phyloP scores from a whole-genome alignment of 2,329 filamentous ascomycete species.

The Chaetoscypha palmicola region DNA sequence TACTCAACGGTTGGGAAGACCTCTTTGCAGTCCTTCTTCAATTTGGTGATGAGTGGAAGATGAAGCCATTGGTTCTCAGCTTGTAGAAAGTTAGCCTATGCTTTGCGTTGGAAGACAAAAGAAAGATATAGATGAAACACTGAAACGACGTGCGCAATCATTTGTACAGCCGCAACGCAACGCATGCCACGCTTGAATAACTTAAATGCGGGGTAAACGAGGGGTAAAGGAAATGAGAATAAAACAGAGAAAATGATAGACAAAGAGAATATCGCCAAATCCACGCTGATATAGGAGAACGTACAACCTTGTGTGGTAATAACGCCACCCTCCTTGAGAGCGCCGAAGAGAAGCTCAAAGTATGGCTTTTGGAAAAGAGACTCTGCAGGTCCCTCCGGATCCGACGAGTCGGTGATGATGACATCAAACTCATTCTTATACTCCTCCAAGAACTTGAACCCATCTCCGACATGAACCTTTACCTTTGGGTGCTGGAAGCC shows the following conservation, averaged over 20 bases:
- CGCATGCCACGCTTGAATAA: too few relatives aligned
- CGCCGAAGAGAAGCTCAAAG: slow-evolving; percentile 87
- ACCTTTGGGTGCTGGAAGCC: slow-evolving; percentile 93
- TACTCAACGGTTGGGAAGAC: slow-evolving; percentile 98
- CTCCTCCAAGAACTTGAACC: slow-evolving; percentile 96
- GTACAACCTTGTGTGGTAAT: slow-evolving; percentile 99
- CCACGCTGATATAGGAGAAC: slow-evolving; percentile 56
- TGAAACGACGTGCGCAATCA: too few relatives aligned
- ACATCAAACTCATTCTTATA: slow-evolving; percentile 98
- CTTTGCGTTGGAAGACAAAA: slow-evolving; percentile 1
- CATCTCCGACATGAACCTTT: slow-evolving; percentile 88
- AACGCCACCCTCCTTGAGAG: slow-evolving; percentile 89
- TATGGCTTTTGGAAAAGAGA: slow-evolving; percentile 97
- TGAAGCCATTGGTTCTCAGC: slow-evolving; percentile 99
- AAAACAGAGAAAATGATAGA: slow-evolving; percentile 3
- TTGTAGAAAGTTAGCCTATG: slow-evolving; percentile 35
- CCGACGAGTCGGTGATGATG: slow-evolving; percentile 98
- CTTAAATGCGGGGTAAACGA: slow-evolving; percentile 2
- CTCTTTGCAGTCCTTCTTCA: slow-evolving; percentile 94
- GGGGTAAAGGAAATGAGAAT: slow-evolving; percentile 6
- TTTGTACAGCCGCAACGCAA: too few relatives aligned
- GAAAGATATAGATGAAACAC: slow-evolving; percentile 2
- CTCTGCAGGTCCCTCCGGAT: slow-evolving; percentile 95
- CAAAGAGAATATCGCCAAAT: slow-evolving; percentile 16
- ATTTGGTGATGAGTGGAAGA: slow-evolving; percentile 82